phyloP scores from a whole-genome alignment of 2,329 filamentous ascomycete genomes.

The Diaporthe sp. region DNA sequence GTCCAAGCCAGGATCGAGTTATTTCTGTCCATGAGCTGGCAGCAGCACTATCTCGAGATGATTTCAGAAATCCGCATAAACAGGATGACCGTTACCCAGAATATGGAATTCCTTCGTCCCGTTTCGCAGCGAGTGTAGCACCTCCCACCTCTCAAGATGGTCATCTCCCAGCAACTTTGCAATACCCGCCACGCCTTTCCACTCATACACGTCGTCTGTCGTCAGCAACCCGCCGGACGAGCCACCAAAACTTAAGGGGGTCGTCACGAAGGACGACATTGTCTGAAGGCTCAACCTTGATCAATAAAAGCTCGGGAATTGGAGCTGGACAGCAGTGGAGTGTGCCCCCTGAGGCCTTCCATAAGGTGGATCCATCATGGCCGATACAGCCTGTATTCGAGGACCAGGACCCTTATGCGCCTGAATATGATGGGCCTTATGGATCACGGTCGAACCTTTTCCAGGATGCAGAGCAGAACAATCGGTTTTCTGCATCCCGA shows the following conservation, averaged over 20 bases:
- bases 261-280: constrained; percentile 17
- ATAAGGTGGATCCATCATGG: not conserved
- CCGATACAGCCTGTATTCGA: not conserved
- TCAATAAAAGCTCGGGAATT: not conserved
- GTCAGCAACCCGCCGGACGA: not conserved
- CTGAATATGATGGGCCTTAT: not conserved
- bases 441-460: not conserved
- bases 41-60: not conserved
- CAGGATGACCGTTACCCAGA: not conserved
- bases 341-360: not conserved
- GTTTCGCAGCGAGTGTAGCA: not conserved
- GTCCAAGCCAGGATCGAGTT: not conserved
- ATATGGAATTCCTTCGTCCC: not conserved
- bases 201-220: not conserved
- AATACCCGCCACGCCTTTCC: not conserved
- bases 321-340: constrained; percentile 8
- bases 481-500: not conserved
- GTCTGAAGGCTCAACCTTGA: constrained; percentile 1
- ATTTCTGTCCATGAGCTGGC: not conserved
- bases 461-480: not conserved
- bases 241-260: not conserved
- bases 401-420: not conserved
- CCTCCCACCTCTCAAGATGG: not conserved
- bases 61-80: not conserved
- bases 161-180: not conserved